Conservation (phyloP, 345 rosid species). For the Ceriops tagal region DNA sequence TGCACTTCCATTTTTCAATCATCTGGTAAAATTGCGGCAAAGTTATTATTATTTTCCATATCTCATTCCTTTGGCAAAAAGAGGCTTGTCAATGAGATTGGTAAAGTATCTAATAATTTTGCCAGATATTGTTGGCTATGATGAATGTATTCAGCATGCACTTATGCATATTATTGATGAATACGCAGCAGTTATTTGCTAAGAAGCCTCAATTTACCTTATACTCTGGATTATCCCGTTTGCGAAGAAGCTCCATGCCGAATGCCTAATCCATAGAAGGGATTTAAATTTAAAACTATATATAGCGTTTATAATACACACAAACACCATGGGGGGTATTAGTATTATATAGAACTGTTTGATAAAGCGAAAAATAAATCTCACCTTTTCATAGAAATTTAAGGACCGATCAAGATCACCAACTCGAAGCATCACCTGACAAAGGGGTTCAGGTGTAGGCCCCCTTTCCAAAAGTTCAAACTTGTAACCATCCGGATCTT, state of each 20-base stretch:
- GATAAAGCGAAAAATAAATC: slow-evolving; percentile 12
- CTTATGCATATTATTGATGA: neutral
- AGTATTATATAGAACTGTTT: neutral
- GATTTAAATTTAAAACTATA: slow-evolving; percentile 6
- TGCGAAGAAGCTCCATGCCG: slow-evolving; percentile 97
- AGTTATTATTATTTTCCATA: neutral
- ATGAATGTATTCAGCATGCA: neutral
- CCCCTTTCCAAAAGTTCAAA: slow-evolving; percentile 97
- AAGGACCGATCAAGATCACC: slow-evolving; percentile 91
- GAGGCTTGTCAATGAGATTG: no score
- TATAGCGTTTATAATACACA: neutral
- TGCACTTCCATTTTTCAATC: neutral
- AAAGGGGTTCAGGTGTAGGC: slow-evolving; percentile 95
- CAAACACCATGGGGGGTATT: neutral
- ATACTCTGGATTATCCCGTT: slow-evolving; percentile 84
- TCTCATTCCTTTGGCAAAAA: neutral
- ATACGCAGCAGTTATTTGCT: neutral
- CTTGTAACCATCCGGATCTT: slow-evolving; percentile 97
- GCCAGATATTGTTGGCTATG: neutral
- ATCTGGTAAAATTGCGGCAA: neutral
- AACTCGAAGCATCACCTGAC: slow-evolving; percentile 99
- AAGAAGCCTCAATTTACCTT: slow-evolving; percentile 48
- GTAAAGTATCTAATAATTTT: no score
- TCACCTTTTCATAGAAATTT: slow-evolving; percentile 89
- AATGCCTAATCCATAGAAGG: slow-evolving; percentile 55